phyloP scores from a whole-genome alignment of 2,329 filamentous ascomycete species.

The Fusarium sp. region DNA sequence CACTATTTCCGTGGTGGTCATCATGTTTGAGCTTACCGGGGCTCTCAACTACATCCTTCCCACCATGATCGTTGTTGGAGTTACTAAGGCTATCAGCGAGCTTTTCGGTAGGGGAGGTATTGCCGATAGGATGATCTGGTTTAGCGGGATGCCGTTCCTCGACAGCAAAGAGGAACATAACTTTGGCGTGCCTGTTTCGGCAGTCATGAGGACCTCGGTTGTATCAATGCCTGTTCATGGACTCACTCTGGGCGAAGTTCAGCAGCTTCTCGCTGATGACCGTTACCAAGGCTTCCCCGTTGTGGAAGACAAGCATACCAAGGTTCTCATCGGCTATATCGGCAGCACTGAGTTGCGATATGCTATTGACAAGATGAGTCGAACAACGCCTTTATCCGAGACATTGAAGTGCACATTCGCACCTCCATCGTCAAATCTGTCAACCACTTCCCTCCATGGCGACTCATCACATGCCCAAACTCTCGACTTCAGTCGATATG shows the following conservation, averaged over 20 bases:
- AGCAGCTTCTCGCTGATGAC: constrained; percentile 79
- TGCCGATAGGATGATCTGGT: constrained; percentile 98
- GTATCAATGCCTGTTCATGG: constrained; percentile 79
- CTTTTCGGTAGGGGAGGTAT: constrained; percentile 96
- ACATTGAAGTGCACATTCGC: constrained; percentile 80
- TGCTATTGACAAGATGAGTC: constrained; percentile 82
- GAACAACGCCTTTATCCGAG: constrained; percentile 73
- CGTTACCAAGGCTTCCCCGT: constrained; percentile 94
- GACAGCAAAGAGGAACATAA: constrained; percentile 98
- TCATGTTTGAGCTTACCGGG: constrained; percentile 99
- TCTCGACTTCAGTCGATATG: constrained; percentile 86
- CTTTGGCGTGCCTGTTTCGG: constrained; percentile 92
- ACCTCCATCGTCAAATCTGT: constrained; percentile 53
- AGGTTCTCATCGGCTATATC: constrained; percentile 87
- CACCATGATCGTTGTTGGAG: constrained; percentile 98
- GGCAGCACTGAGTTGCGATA: constrained; percentile 92
- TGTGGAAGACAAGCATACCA: constrained; percentile 77
- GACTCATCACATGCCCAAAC: constrained; percentile 56
- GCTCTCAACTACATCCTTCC: constrained; percentile 96
- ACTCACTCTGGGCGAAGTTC: constrained; percentile 79
- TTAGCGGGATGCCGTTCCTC: constrained; percentile 95
- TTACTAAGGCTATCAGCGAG: constrained; percentile 93
- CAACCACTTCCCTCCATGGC: constrained; percentile 50
- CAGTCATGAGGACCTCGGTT: constrained; percentile 85
- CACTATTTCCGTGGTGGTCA: constrained; percentile 95